A percentile compares a stretch with the other conserved stretches of the same genome.
Conservation (phyloP, 2,329 filamentous ascomycete genomes). For the Rutstroemia sp. region DNA sequence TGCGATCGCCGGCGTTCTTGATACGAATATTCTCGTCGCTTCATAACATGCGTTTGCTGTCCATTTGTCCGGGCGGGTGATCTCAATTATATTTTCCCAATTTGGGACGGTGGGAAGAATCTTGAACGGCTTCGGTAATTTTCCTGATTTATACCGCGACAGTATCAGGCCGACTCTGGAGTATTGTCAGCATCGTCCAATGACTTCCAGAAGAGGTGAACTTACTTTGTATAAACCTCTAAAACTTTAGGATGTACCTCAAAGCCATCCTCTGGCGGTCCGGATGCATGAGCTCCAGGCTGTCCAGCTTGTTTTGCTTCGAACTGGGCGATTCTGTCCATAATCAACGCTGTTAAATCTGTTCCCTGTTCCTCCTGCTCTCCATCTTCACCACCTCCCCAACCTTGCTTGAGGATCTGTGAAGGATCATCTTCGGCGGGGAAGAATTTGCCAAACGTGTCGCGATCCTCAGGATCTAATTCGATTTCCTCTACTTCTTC, state of each 20-base stretch:
- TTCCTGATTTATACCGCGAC: constrained; percentile 91
- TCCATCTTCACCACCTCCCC: constrained; percentile 32
- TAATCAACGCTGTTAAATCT: constrained; percentile 86
- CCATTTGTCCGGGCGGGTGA: constrained; percentile 71
- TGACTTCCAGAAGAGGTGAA: neutral
- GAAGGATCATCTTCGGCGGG: constrained; percentile 51
- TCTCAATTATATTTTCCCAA: constrained; percentile 80
- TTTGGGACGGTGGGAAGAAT: constrained; percentile 86
- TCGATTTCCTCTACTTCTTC: constrained; percentile 66
- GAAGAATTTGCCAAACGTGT: constrained; percentile 86
- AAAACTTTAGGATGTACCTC: constrained; percentile 87
- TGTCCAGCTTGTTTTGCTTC: constrained; percentile 57
- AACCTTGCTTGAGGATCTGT: constrained; percentile 21
- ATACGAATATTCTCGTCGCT: constrained; percentile 87
- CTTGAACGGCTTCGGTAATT: constrained; percentile 95
- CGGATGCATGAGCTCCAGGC: constrained; percentile 23
- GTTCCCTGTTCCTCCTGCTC: constrained; percentile 47
- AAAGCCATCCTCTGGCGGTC: constrained; percentile 63
- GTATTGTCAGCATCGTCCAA: constrained; percentile 9
- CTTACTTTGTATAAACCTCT: constrained; percentile 84
- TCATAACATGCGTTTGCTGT: constrained; percentile 79
- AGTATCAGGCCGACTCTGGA: constrained; percentile 75
- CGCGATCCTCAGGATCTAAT: constrained; percentile 81
- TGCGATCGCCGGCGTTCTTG: constrained; percentile 69
- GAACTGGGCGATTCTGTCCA: constrained; percentile 88